Conservation (phyloP, 2,329 filamentous ascomycete species). For the Calonectria hongkongensis region DNA sequence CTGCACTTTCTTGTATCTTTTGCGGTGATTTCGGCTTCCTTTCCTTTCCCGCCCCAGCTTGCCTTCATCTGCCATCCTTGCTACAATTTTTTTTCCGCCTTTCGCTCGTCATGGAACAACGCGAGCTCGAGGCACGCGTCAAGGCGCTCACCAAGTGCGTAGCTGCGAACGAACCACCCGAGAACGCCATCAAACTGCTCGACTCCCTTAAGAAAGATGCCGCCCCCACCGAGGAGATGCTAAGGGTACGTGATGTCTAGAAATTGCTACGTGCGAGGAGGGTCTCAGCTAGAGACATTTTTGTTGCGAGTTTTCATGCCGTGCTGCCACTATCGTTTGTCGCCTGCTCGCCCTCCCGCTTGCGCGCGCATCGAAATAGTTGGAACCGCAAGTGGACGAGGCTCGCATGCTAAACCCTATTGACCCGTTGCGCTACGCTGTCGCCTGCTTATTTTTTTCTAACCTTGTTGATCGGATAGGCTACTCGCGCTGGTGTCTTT, state of each 20-base stretch:
- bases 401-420: constrained; percentile 4
- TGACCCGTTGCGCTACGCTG: neutral
- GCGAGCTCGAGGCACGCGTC: constrained; percentile 85
- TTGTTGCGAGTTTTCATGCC: neutral
- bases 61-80: constrained; percentile 2
- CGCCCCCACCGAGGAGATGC: constrained; percentile 89
- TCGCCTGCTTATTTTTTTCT: neutral
- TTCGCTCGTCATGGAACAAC: constrained; percentile 79
- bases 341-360: constrained; percentile 14
- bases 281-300: constrained; percentile 3
- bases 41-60: neutral
- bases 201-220: constrained; percentile 87
- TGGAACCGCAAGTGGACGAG: neutral
- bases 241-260: constrained; percentile 76
- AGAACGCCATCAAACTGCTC: constrained; percentile 83
- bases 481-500: constrained; percentile 92
- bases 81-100: constrained; percentile 14
- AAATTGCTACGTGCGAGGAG: neutral
- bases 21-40: neutral
- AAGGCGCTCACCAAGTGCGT: constrained; percentile 88
- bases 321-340: neutral
- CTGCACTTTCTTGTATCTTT: constrained; percentile 8
- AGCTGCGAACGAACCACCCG: constrained; percentile 82
- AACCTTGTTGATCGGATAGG: constrained; percentile 61
- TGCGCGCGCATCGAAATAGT: constrained; percentile 4